Evolutionary conservation across 345 rosid species (phyloP), one percentile per base, ranked within the genome.

Genomic region (Clausena lansium): DNA sequence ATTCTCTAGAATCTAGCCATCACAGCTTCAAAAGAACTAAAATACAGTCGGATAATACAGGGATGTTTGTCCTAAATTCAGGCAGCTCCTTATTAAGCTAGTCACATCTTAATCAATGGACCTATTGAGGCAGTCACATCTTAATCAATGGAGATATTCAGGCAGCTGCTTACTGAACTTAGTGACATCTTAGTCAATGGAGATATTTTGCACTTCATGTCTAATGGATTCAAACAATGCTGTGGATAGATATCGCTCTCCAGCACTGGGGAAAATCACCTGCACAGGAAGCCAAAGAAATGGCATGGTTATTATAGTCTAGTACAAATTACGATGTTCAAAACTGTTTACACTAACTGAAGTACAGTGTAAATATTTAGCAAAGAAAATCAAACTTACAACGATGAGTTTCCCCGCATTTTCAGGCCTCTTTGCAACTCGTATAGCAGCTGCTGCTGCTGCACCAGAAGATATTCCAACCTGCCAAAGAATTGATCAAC

Each of bases 261-360:
- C 96, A 25, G 84, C 87, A 58, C 98, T 93, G 19, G 96, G 94
- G 76, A 93, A 88, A 62, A 93, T 22, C 79, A 83, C 91, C 98
- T 93, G 88, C 76, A 70, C 5, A 30, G 8, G 11, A 55, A 70
- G 45, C 27, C 70, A 0, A 35, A 30, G 55, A n/a, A 24, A 4
- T 19, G 25, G 8, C 70, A 33, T 3, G 30, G 3, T 17, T 9
- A 45, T 20, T 47, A 10, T 17, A 60, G 36, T 14, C 30, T 50
- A 25, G 14, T 36, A 3, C 30, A 14, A 13, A 11, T 4, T 3
- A 54, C 9, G 9, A 3, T 32, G 36, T 32, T 33, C 4, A 22
- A 59, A n/a, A 38, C 20, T 28, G 25, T 28, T 67, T 33, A 47
- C 28, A 60, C 63, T 38, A 14, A 33, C 54, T 22, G 19, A 20